Base-by-base conservation (phyloP, 345 rosid genomes). In the Fremontodendron californicum region DNA sequence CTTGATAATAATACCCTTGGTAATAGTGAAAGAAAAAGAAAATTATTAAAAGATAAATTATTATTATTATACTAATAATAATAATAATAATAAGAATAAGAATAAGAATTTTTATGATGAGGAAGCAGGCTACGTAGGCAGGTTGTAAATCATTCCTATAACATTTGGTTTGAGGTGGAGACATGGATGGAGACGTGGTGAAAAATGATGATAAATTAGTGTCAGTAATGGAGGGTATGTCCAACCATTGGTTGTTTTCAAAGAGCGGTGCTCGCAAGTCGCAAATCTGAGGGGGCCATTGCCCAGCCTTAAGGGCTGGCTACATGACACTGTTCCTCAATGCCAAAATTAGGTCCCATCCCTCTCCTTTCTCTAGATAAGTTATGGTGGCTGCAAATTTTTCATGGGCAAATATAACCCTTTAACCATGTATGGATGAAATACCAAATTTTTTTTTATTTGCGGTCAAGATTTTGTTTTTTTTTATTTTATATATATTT, bases 111-210 rank as follows among this genome's bases (percentile, higher is more conserved):
- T 80, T 11, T 43, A 75, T 51, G 91, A 85, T 75, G 25, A 61
- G 5, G 85, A 85, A 60, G 75, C 12, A 13, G 77, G 89, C 87
- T 83, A 88, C 89, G 91, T 88, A 77, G 55, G 74, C 78, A 0
- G 64, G n/a, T 75, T 80, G 67, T 1, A 1, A 40, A 78, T 86
- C 88, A 80, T 85, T 57, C 73, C 73, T 61, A 82, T 72, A 21
- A 67, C 54, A 79, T 78, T 57, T 13, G 77, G 75, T 48, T 77
- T 49, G 55, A 46, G 75, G 57, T 35, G 46, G 65, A 81, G 83
- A 79, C 78, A 58, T 57, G 67, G 86, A 80, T 68, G 31, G 80
- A 48, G 86, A 82, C 83, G 25, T 57, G 12, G 69, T 71, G 45
- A 62, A 78, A 73, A 71, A 78, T 71, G 49, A 79, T 79, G 3